Conservation (phyloP, 208 protist species). For the Trypanosoma caninum region DNA sequence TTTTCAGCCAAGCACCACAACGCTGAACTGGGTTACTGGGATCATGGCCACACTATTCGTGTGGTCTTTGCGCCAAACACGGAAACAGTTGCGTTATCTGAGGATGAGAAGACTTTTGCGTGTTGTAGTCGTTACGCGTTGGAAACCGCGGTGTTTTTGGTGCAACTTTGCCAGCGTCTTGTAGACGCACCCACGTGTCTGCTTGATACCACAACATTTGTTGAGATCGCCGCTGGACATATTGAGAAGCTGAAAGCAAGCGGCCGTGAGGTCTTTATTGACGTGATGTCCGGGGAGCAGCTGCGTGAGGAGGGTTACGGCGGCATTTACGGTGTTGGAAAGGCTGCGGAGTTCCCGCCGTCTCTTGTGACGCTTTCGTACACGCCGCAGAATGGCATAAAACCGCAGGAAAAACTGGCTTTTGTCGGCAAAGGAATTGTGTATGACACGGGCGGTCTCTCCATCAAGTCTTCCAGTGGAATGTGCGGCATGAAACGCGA, state of each 20-base stretch:
- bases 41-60: constrained; percentile 29
- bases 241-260: constrained; percentile 29
- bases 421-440: constrained; percentile 92
- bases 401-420: constrained; percentile 56
- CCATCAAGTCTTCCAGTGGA: constrained; percentile 64
- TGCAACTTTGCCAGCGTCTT: constrained; percentile 80
- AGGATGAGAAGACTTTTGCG: constrained; percentile 18
- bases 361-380: constrained; percentile 78
- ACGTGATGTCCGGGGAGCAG: constrained; percentile 70
- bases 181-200: constrained; percentile 83
- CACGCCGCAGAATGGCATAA: constrained; percentile 45
- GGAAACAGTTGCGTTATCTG: constrained; percentile 8
- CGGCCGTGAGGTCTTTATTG: constrained; percentile 29
- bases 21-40: constrained; percentile 42
- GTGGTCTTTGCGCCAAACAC: constrained; percentile 39
- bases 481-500: constrained; percentile 93
- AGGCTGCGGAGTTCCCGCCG: constrained; percentile 82
- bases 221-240: constrained; percentile 60
- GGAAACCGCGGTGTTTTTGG: constrained; percentile 27
- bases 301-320: constrained; percentile 82
- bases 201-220: constrained; percentile 82
- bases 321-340: constrained; percentile 78
- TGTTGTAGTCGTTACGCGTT: constrained; percentile 21
- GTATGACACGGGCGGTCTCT: constrained; percentile 90
- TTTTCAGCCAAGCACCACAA: constrained; percentile 66